phyloP scores from a whole-genome alignment of 1,284 basidiomycete species.

The Pseudozyma flocculosa region DNA sequence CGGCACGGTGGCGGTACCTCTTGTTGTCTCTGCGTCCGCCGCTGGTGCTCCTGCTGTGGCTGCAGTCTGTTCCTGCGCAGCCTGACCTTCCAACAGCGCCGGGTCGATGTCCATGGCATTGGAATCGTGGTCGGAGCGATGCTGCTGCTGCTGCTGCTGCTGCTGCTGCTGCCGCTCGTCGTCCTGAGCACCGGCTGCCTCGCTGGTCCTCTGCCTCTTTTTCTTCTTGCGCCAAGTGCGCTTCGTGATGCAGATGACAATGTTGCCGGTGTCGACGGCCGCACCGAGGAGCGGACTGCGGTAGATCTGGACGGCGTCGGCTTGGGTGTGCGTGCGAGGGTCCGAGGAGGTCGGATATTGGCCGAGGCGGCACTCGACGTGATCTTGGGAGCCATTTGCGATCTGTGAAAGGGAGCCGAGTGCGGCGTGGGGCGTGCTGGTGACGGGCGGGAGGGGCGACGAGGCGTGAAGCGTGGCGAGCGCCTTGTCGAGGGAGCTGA shows the following conservation, averaged over 20 bases:
- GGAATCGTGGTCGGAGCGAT: background rate
- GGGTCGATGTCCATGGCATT: slow-evolving; percentile 12
- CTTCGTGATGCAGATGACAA: slow-evolving; percentile 34
- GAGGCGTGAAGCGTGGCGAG: slow-evolving; percentile 37
- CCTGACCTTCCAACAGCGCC: slow-evolving; percentile 4
- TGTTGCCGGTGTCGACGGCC: slow-evolving; percentile 29
- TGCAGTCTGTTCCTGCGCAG: background rate
- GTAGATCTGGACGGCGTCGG: slow-evolving; percentile 13
- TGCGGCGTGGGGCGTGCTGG: slow-evolving; percentile 27
- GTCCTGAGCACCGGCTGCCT: too few species aligned
- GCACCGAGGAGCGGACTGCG: slow-evolving; percentile 30
- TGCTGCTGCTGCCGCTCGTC: too few species aligned
- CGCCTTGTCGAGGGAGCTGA: slow-evolving; percentile 32
- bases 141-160: too few species aligned
- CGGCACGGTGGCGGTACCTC: background rate
- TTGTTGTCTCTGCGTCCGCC: too few species aligned
- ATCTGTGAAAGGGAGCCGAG: slow-evolving; percentile 37
- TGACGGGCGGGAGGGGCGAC: slow-evolving; percentile 15
- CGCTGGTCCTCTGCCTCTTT: slow-evolving; percentile 10
- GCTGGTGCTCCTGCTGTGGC: too few species aligned
- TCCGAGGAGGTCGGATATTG: slow-evolving; percentile 1
- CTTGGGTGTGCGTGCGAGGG: background rate
- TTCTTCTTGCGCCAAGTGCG: slow-evolving; percentile 38
- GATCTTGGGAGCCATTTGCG: slow-evolving; percentile 14
- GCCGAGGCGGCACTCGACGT: slow-evolving; percentile 45